Base-by-base conservation (phyloP, 2,329 filamentous ascomycete species). In the Albifimbria verrucaria region DNA sequence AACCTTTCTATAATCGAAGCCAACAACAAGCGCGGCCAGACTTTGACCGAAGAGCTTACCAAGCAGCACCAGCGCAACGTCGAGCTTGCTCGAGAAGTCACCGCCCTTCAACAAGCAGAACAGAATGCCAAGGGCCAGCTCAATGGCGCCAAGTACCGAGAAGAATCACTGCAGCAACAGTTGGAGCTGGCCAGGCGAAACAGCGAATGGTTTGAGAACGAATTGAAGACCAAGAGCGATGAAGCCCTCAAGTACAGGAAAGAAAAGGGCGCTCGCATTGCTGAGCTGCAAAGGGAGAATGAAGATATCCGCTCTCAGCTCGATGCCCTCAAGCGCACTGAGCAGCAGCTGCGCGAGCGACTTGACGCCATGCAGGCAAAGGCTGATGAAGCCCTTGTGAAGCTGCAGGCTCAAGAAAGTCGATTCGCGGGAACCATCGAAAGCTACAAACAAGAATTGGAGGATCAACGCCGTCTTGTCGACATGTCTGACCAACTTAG, bases 231-330 rank as follows among this genome's bases (percentile, higher is more conserved):
- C 1, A 96, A 96, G 74, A 87, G 83, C 56, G 83, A 87, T 9
- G 94, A 99, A 67, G 86, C 91, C 47, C 82, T 93, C 59, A 96
- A 92, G 65, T 93, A 89, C 71, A 86, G 94, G 57, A 97, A 96
- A 67, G 94, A 99, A 68, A 97, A 97, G 78, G 90, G 90, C 57
- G 87, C 91, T 2, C 88, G 90, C 39, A 90, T 97, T 61, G 83
- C 92, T 9, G 90, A 95, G 64, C 82, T 99, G 24, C 90, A 97
- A 70, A 89, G 92, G 50, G 84, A 89, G 55, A 89, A 93, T 60
- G 93, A 97, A 61, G 94, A 99, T 60, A 85, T 88, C 44, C 86
- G 82, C 57, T 87, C 89, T 20, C 87, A 82, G 26, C 81, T 92
- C 50, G 91, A 96, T 52, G 82, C 88, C 10, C 75, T 96, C 21